Base-by-base conservation (phyloP, 129 eudicot genomes). In the Oenanthe sinensis region DNA sequence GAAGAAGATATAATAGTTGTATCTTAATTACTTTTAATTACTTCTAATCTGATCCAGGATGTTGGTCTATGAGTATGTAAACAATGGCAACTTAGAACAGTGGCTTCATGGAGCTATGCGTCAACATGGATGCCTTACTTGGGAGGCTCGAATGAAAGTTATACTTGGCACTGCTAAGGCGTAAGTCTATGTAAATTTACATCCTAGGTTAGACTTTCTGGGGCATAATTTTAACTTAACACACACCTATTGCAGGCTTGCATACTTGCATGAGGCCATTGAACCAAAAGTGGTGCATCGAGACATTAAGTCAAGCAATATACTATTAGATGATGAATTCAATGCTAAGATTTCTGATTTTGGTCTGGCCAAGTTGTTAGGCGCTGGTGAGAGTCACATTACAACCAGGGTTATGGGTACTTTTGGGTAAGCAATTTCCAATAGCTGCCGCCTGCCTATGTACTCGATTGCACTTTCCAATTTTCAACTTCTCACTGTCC, bases 201-300 rank as follows among this genome's bases (percentile, higher is more conserved):
- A 24, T 3, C 54, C n/a, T 72, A 44, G 26, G 33, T 28, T 39
- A 8, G 8, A 72, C 8, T 40, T 75, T 14, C 1, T 63, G 28
- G 17, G 22, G 73, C 81, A 33, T 40, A 22, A 71, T 77, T 13
- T 19, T 70, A 39, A 49, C 55, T 44, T 26, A 15, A 70, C 72
- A 9, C 68, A 9, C 48, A 20, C 28, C 42, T 24, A 16, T 85
- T 82, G 77, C 91, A 92, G 97, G 63, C 88, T 90, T 65, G 90
- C 94, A 2, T 92, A 92, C 83, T 84, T 92, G 84, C 97, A 92
- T 17, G 97, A 92, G 81, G 97, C 97, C 24, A 89, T 91, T 47
- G 97, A 91, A 86, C 97, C 97, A 68, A 91, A 91, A 82, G 97
- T 92, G 79, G 97, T 92, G 49, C 97, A 92, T 60, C 88, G 97